Evolutionary conservation across 306 rosid species (phyloP), one percentile per base, ranked within the genome.

Genomic region (Biancaea sappan): DNA sequence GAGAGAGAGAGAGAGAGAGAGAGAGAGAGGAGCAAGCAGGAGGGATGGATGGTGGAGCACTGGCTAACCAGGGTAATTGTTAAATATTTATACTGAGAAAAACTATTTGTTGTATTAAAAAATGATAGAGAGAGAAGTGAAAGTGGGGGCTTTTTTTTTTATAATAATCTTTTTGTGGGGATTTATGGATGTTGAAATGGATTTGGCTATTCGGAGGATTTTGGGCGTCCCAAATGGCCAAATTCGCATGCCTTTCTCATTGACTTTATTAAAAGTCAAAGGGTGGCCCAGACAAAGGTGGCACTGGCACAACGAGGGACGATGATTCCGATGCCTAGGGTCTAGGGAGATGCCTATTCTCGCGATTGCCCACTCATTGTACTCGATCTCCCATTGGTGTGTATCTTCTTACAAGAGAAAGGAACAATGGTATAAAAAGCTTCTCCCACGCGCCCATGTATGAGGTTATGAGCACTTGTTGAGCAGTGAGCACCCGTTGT

Each of bases 181-280:
- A n/a, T n/a, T n/a, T n/a, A n/a, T n/a, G n/a, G n/a, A n/a, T n/a
- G n/a, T n/a, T n/a, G n/a, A n/a, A n/a, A 51, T 82, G 78, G 76
- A 61, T 85, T 79, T 54, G n/a, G n/a, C n/a, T n/a, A 53, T 34
- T 34, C 7, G 6, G 37, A 8, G 37, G 37, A 4, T 34, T 3
- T 37, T 1, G 12, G 8, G 43, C 1, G 43, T 35, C 37, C 6
- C 4, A 10, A 69, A 79, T 19, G 64, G 57, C 65, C 25, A 79
- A 74, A 62, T 74, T 69, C 11, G 13, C 26, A 58, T 63, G 28
- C 29, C 78, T 70, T 71, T 87, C 57, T 48, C 15, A 69, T 86
- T 88, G 93, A 88, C 93, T 69, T 77, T 47, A 3, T 0, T 0
- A 46, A 41, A 74, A 60, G 84, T 80, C 84, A 80, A 80, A 67